Evolutionary conservation across 768 basidiomycete genomes (phyloP).

Genomic region (Kwoniella botswanensis): DNA sequence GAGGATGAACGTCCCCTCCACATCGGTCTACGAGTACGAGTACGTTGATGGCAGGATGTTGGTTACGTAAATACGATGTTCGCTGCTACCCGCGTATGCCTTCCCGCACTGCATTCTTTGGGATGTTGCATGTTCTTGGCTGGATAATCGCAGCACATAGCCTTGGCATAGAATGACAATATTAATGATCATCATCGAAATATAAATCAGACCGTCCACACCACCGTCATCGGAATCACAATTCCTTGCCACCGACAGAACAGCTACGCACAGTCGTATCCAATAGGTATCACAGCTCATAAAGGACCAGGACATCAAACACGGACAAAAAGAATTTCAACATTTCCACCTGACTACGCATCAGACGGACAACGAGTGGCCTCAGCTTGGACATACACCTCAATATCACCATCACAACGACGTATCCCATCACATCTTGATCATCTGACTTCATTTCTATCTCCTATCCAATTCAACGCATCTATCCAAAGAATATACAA

Average conservation of each 20-base stretch:
- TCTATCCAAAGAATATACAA: too few relatives aligned
- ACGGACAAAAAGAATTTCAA: not conserved
- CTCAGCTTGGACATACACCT: not conserved
- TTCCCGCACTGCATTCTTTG: constrained; percentile 2
- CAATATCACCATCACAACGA: not conserved
- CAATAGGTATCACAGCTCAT: not conserved
- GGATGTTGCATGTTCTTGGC: not conserved
- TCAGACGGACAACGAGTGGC: not conserved
- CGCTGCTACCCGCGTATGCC: not conserved
- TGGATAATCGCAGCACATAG: not conserved
- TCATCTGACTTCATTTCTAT: too few relatives aligned
- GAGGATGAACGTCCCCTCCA: not conserved
- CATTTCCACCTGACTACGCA: not conserved
- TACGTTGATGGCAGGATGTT: too few relatives aligned
- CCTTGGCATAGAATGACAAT: constrained; percentile 3
- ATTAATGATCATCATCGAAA: not conserved
- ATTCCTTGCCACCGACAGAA: not conserved
- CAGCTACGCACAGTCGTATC: not conserved
- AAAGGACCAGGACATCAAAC: not conserved
- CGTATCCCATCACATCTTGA: not conserved
- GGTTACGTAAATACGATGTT: not conserved
- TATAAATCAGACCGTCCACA: not conserved
- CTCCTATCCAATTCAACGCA: too few relatives aligned
- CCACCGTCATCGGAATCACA: not conserved
- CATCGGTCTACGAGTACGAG: not conserved